phyloP scores from a whole-genome alignment of 1,284 basidiomycete genomes.

The Porogramme epimiltina region DNA sequence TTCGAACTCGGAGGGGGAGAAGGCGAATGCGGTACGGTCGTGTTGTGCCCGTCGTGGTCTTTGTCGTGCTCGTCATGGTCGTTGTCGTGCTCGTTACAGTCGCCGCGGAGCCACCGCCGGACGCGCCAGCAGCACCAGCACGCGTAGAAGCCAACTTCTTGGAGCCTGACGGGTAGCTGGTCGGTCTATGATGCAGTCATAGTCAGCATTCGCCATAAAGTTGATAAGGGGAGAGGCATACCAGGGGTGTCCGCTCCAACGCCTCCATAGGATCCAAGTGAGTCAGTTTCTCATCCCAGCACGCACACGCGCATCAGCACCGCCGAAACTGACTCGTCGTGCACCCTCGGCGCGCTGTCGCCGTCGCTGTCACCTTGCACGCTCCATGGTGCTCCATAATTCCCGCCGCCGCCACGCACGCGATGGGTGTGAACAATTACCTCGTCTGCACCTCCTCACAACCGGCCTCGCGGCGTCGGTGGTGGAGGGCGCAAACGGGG shows the following conservation, averaged over 20 bases:
- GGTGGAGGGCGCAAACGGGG: too few relatives aligned
- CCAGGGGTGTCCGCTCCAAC: background rate
- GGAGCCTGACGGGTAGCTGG: background rate
- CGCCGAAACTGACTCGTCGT: background rate
- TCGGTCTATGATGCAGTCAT: background rate
- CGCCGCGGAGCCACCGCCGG: background rate
- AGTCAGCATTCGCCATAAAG: background rate
- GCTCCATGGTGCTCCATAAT: too few relatives aligned
- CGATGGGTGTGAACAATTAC: too few relatives aligned
- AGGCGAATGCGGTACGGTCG: background rate
- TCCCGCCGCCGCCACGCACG: too few relatives aligned
- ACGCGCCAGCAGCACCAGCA: slow-evolving; percentile 7
- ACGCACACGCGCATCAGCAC: background rate
- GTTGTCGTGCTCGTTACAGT: background rate
- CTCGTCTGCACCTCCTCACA: too few relatives aligned
- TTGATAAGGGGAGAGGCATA: background rate
- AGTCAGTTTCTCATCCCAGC: background rate
- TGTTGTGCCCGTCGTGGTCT: too few relatives aligned
- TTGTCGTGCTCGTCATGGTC: too few relatives aligned
- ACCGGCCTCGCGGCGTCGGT: too few relatives aligned
- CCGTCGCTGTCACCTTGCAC: too few relatives aligned
- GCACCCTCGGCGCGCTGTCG: too few relatives aligned
- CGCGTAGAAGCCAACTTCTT: background rate
- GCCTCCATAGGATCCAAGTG: background rate
- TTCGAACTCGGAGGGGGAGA: too few relatives aligned